phyloP scores from a whole-genome alignment of 495 filamentous ascomycete species.

The Hapsidospora chrysogenum region DNA sequence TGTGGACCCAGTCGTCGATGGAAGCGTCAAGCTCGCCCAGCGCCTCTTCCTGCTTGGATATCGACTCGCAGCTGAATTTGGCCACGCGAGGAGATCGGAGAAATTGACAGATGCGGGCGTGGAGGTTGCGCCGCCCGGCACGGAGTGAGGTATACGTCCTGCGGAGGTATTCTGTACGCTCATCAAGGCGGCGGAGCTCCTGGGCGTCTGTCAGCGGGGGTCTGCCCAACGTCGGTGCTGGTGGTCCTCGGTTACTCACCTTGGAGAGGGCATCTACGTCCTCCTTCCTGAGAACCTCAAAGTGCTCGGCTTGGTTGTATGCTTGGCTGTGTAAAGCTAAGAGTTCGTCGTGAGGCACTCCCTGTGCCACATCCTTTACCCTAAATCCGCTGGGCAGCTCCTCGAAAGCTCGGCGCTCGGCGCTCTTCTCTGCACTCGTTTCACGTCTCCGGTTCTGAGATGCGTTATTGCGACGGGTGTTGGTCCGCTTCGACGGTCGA shows the following conservation, averaged over 20 bases:
- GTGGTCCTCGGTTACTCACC: too few species aligned
- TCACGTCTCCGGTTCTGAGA: slow-evolving; percentile 15
- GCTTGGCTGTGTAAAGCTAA: slow-evolving; percentile 42
- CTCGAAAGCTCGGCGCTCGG: slow-evolving; percentile 34
- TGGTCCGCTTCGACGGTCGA: slow-evolving; percentile 31
- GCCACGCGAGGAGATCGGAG: slow-evolving; percentile 43
- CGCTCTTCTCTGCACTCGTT: slow-evolving; percentile 22
- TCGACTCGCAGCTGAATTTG: slow-evolving; percentile 47
- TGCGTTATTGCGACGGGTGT: slow-evolving; percentile 14
- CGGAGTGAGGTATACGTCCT: slow-evolving; percentile 52
- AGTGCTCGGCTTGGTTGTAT: slow-evolving; percentile 42
- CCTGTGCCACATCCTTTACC: slow-evolving; percentile 28
- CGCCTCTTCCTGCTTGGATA: slow-evolving; percentile 61
- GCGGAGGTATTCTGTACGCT: slow-evolving; percentile 54
- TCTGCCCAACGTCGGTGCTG: too few species aligned
- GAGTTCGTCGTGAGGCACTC: slow-evolving; percentile 33
- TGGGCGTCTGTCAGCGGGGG: slow-evolving; percentile 15
- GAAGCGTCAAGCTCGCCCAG: slow-evolving; percentile 52
- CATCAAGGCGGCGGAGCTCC: slow-evolving; percentile 54
- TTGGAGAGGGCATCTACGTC: slow-evolving; percentile 50
- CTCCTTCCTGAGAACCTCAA: slow-evolving; percentile 47
- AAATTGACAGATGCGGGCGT: slow-evolving; percentile 51
- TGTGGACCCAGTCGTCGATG: slow-evolving; percentile 59
- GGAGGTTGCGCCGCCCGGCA: slow-evolving; percentile 48
- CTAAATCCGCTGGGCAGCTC: slow-evolving; percentile 40